Evolutionary conservation across 768 basidiomycete species (phyloP).

Genomic region (Sarcomyxa edulis): DNA sequence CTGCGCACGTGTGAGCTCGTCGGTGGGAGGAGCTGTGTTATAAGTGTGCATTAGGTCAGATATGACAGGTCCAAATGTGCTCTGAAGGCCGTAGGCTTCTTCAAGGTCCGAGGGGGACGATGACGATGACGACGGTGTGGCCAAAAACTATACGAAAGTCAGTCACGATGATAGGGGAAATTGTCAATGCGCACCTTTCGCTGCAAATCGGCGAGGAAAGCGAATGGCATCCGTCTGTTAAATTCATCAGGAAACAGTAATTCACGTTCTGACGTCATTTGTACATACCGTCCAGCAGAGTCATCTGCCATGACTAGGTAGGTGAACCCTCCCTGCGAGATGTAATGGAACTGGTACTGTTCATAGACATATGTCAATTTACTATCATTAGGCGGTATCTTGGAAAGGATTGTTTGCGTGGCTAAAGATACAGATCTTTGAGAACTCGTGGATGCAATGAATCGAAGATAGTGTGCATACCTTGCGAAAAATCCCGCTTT

Average conservation of each 20-base stretch:
- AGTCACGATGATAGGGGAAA: conserved; percentile 8
- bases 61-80: conserved; percentile 64
- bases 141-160: conserved; percentile 44
- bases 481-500: conserved; percentile 85
- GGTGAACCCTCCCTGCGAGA: conserved; percentile 81
- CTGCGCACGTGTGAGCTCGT: conserved; percentile 88
- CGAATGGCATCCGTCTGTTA: conserved; percentile 84
- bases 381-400: conserved; percentile 91
- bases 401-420: conserved; percentile 83
- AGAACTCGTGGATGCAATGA: not conserved
- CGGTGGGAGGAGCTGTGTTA: conserved; percentile 81
- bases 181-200: conserved; percentile 52
- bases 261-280: conserved; percentile 1
- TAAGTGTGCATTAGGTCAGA: conserved; percentile 79
- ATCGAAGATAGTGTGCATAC: conserved; percentile 29
- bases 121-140: conserved; percentile 61
- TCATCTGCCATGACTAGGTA: conserved; percentile 96
- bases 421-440: conserved; percentile 35
- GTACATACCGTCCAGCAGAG: conserved; percentile 72
- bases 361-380: conserved; percentile 88
- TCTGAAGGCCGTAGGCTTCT: conserved; percentile 65
- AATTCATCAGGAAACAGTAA: conserved; percentile 3
- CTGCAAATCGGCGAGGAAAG: conserved; percentile 85
- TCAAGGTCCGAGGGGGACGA: conserved; percentile 11
- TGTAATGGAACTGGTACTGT: conserved; percentile 91